Evolutionary conservation across 192 early-diverging fungal species (phyloP), one percentile per base, ranked within the genome.

Genomic region (Entrophospora sp.): DNA sequence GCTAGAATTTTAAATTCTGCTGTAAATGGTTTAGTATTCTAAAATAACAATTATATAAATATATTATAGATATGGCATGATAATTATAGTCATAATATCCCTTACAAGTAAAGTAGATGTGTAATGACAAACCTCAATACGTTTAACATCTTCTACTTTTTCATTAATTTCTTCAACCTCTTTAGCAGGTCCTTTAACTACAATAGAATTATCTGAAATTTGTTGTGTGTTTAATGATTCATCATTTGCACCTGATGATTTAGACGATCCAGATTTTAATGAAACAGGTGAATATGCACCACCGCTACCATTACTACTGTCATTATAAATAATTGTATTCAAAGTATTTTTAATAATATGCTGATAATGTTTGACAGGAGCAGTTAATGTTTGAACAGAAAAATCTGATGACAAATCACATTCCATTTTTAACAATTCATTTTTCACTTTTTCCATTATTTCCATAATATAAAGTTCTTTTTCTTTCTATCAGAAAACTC

Each of bases 261-360:
- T 64, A 5, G 66, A 60, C 18, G 77, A 70, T 40, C 87, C 89
- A 59, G 96, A 87, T 31, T 83, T 85, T 24, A 98, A 80, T 18
- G 75, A 81, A 14, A 87, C 88, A 31, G 85, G 74, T 31, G 83
- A 76, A 25, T 85, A 80, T 56, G 78, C 76, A 3, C 81, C 75
- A 2, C 77, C 72, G 32, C n/a, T n/a, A 36, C 90, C 73, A 44
- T 96, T 80, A 20, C 83, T n/a, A n/a, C n/a, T n/a, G n/a, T n/a
- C n/a, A n/a, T n/a, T n/a, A n/a, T n/a, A n/a, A n/a, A n/a, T n/a
- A n/a, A n/a, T n/a, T n/a, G n/a, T 82, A 59, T 87, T 89, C 64
- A 94, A 75, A n/a, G 84, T 87, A 8, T 82, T 77, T 1, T 92
- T 92, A 79, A 87, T 87, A 51, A 99, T 77, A 16, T 77, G 68